Conservation (phyloP, 2,329 filamentous ascomycete species). For the Scedosporium minutisporum region DNA sequence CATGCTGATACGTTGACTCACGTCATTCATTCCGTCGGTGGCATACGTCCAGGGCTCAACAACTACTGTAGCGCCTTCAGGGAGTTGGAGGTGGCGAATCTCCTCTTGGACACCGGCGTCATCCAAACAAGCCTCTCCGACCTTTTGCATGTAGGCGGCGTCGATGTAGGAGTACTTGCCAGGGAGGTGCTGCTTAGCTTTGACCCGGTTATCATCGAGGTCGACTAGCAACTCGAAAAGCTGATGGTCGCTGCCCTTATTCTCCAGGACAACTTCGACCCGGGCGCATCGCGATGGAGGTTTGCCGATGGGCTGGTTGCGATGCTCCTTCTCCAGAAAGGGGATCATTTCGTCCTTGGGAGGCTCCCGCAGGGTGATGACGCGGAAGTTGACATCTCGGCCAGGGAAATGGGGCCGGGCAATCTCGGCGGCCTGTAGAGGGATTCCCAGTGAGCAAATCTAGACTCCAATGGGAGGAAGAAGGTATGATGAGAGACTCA, state of each 20-base stretch:
- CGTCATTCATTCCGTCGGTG: slow-evolving; percentile 42
- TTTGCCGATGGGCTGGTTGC: slow-evolving; percentile 6
- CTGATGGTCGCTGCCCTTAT: slow-evolving; percentile 9
- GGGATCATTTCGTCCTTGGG: slow-evolving; percentile 34
- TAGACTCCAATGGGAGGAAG: not conserved
- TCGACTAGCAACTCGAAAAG: slow-evolving; percentile 25
- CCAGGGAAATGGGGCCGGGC: slow-evolving; percentile 14
- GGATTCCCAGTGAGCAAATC: not conserved
- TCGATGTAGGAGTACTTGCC: slow-evolving; percentile 39
- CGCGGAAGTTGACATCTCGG: slow-evolving; percentile 30
- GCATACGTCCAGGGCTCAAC: slow-evolving; percentile 49
- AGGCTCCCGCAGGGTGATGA: slow-evolving; percentile 40
- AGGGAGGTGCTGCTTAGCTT: slow-evolving; percentile 21
- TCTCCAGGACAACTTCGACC: slow-evolving; percentile 24
- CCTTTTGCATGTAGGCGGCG: slow-evolving; percentile 34
- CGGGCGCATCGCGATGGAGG: slow-evolving; percentile 26
- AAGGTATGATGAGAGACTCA: not conserved
- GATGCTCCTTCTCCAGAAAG: slow-evolving; percentile 33
- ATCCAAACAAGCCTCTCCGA: slow-evolving; percentile 35
- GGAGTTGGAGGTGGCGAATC: slow-evolving; percentile 31
- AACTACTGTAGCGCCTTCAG: slow-evolving; percentile 31
- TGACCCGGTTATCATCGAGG: slow-evolving; percentile 15
- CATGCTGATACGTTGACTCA: slow-evolving; percentile 37
- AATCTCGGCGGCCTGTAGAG: slow-evolving; percentile 14
- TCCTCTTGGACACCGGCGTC: slow-evolving; percentile 32